Conservation (phyloP, 352 stramenopile species). For the Nothophytophthora sp. region DNA sequence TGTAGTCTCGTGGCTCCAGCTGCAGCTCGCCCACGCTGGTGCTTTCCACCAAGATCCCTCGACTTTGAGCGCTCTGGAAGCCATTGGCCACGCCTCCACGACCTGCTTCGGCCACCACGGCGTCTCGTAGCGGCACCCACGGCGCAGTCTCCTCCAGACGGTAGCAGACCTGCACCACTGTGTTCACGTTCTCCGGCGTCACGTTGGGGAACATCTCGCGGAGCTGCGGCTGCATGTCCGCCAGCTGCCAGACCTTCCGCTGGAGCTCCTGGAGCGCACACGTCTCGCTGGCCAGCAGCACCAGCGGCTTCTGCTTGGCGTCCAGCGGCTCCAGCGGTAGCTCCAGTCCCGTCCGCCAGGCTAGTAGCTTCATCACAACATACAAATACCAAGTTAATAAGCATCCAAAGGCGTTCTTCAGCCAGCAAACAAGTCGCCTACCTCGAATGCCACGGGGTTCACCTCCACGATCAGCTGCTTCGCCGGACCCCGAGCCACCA, state of each 20-base stretch:
- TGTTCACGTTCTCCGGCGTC: conserved; percentile 21
- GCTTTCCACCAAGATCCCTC: conserved; percentile 19
- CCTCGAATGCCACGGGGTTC: conserved; percentile 74
- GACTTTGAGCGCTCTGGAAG: conserved; percentile 8
- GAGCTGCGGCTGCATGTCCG: conserved; percentile 25
- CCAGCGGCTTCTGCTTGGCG: conserved; percentile 35
- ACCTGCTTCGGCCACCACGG: conserved; percentile 18
- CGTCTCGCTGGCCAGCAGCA: conserved; percentile 41
- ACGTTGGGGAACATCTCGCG: conserved; percentile 43
- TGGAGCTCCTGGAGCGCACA: conserved; percentile 46
- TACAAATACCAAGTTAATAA: no score
- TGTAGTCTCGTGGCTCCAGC: conserved; percentile 57
- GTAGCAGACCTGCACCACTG: conserved; percentile 54
- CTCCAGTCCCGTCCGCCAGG: conserved; percentile 24
- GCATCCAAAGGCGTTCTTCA: no score
- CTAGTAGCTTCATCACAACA: conserved; percentile 18
- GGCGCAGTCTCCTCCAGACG: conserved; percentile 31
- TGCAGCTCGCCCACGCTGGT: conserved; percentile 48
- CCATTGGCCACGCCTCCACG: conserved; percentile 10
- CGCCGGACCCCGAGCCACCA: conserved; percentile 44
- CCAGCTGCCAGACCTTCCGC: conserved; percentile 38
- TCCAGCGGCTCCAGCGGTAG: conserved; percentile 30
- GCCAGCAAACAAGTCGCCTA: conserved; percentile 21
- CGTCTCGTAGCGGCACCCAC: conserved; percentile 47
- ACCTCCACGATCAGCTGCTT: conserved; percentile 61